phyloP scores from a whole-genome alignment of 2,329 filamentous ascomycete species.

The Claviceps maximensis region DNA sequence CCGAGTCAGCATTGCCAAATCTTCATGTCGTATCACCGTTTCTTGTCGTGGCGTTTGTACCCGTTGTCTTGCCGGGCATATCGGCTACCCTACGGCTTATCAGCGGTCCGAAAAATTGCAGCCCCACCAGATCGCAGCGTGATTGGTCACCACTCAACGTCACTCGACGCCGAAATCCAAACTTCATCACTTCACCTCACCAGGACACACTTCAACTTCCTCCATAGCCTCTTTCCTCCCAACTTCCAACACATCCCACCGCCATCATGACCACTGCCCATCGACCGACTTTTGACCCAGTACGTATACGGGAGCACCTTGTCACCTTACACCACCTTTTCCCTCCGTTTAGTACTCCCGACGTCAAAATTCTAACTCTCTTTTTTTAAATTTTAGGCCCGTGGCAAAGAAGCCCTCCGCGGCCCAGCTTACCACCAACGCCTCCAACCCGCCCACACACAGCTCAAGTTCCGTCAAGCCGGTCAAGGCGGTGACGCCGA shows the following conservation, averaged over 20 bases:
- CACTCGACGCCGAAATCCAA: background rate
- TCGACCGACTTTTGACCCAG: slow-evolving; percentile 92
- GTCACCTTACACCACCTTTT: background rate
- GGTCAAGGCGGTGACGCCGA: slow-evolving; percentile 73
- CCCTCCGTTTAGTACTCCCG: slow-evolving; percentile 15
- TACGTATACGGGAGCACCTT: slow-evolving; percentile 26
- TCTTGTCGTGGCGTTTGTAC: background rate
- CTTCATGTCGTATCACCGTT: too few relatives aligned
- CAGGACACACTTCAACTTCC: slow-evolving; percentile 1
- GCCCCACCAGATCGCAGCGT: background rate
- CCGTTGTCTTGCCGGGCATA: background rate
- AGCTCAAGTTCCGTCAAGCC: slow-evolving; percentile 75
- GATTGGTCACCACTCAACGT: background rate
- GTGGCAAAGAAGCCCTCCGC: slow-evolving; percentile 86
- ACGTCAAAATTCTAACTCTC: background rate
- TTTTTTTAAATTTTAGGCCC: slow-evolving; percentile 40
- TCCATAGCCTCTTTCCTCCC: background rate
- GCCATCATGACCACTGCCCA: slow-evolving; percentile 50
- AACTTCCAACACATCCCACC: background rate
- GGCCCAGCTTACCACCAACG: slow-evolving; percentile 94
- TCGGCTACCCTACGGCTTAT: background rate
- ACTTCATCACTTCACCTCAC: background rate
- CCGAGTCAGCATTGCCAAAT: too few relatives aligned
- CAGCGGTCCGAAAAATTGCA: background rate
- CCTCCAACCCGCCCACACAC: slow-evolving; percentile 83